Percentiles rank a stretch among this genome's conserved stretches.
phyloP scores from a whole-genome alignment of 805 yeast genomes.

The Cyberlindnera nakhonratchasimensis region DNA sequence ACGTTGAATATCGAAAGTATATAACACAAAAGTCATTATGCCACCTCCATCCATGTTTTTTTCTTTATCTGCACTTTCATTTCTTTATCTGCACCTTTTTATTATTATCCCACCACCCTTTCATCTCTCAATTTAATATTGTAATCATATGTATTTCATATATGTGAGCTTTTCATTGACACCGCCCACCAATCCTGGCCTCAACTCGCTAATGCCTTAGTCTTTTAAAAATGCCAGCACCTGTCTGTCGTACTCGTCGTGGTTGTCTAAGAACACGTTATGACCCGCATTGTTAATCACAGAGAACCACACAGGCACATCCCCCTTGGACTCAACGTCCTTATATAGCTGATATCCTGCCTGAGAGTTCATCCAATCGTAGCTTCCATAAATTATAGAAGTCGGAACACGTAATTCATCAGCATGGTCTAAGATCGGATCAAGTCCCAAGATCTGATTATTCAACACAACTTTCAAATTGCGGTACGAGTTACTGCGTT shows the following conservation, averaged over 20 bases:
- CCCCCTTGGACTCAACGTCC: conserved; percentile 12
- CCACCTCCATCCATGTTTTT: not conserved
- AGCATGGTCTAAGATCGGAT: conserved; percentile 63
- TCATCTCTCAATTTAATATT: not conserved
- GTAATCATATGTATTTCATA: too few relatives aligned
- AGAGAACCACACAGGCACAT: conserved; percentile 13
- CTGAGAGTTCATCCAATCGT: conserved; percentile 67
- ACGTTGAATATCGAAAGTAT: conserved; percentile 3
- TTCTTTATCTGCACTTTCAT: not conserved
- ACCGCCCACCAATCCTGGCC: too few relatives aligned
- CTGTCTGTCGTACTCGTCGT: conserved; percentile 46
- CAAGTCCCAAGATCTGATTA: conserved; percentile 48
- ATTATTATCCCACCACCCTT: not conserved
- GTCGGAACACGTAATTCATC: conserved; percentile 32
- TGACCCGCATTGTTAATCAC: conserved; percentile 62
- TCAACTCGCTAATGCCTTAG: not conserved
- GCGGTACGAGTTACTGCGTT: conserved; percentile 20
- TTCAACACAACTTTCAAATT: conserved; percentile 18
- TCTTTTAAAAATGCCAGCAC: conserved; percentile 34
- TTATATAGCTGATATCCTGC: conserved; percentile 40
- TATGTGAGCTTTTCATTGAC: too few relatives aligned
- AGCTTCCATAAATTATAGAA: conserved; percentile 54
- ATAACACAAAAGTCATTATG: too few relatives aligned
- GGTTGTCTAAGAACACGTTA: conserved; percentile 71
- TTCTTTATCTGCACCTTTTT: not conserved